Base-by-base conservation (phyloP, 2,329 filamentous ascomycete species). In the Emergomyces africanus region DNA sequence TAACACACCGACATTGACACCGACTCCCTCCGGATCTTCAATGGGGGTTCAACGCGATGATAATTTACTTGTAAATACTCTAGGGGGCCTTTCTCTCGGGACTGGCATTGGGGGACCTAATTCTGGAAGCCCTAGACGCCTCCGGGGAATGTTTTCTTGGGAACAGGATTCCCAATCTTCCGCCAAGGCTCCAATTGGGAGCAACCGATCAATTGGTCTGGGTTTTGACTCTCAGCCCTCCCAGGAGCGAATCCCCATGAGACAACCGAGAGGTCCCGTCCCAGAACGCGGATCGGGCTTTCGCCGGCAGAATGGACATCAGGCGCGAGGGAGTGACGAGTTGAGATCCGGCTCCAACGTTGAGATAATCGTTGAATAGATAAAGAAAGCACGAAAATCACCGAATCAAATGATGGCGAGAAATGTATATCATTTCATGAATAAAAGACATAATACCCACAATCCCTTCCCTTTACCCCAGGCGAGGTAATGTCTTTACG, bases 1-100 rank as follows among this genome's bases (percentile, higher is more conserved):
- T 48, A 84, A 81, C 68, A 87, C 85, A 25, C 84, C 85, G 9
- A 86, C 81, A 56, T 76, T 87, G 61, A 87, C 85, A 2, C 83
- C 83, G 14, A 83, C 81, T 14, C 77, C 78, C 14, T 78, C 77
- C 70, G 77, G 73, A 53, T 74, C 74, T 50, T 73, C 72, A 49
- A 71, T 79, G 56, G 74, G 72, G 54, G 70, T 74, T 64, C 78
- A 79, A 66, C 78, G 80, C 59, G 80, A 83, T 61, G 83, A 85
- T 61, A 76, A 74, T 59, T 73, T 83, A 64, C 74, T 87, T 42
- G 82, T 86, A 66, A 84, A 85, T 66, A 83, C 83, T 60, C 77
- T 89, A 61, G 77, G 78, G 60, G 79, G 79, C 63, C 79, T 88
- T 73, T 81, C 77, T 58, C 74, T 88, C 42, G 80, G 80, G 37